Conservation (phyloP, 1,139 yeast genomes). For the Blastobotrys serpentis region DNA sequence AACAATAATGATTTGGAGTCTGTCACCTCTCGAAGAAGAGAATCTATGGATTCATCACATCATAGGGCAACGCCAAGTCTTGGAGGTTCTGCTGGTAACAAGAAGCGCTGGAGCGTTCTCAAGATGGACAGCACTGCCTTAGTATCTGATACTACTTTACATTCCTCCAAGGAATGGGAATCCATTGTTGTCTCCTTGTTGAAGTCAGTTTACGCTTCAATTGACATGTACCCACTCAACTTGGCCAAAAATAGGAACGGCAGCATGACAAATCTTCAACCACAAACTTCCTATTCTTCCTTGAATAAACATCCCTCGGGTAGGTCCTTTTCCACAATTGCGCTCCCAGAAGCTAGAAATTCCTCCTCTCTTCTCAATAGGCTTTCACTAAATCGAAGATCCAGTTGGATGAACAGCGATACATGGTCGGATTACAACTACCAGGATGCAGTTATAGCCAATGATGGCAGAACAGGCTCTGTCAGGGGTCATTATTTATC, state of each 20-base stretch:
- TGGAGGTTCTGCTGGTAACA: conserved; percentile 10
- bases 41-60: conserved; percentile 19
- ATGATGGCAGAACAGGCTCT: conserved; percentile 11
- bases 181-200: conserved; percentile 26
- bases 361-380: conserved; percentile 18
- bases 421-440: conserved; percentile 30
- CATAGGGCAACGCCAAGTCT: conserved; percentile 4
- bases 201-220: conserved; percentile 33
- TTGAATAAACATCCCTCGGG: conserved; percentile 1
- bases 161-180: conserved; percentile 33
- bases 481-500: conserved; percentile 12
- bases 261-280: conserved; percentile 23
- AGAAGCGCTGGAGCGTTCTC: conserved; percentile 26
- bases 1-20: conserved; percentile 13
- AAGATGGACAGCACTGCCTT: conserved; percentile 23
- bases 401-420: conserved; percentile 29
- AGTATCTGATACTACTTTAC: conserved; percentile 23
- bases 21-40: conserved; percentile 11
- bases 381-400: conserved; percentile 23
- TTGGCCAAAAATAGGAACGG: conserved; percentile 21
- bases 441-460: conserved; percentile 24
- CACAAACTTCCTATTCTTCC: conserved; percentile 21
- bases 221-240: conserved; percentile 32
- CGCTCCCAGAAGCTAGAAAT: conserved; percentile 18
- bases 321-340: conserved; percentile 15